Evolutionary conservation across 2,329 filamentous ascomycete species (phyloP).

Genomic region (Neophaeococcomyces mojaviensis): DNA sequence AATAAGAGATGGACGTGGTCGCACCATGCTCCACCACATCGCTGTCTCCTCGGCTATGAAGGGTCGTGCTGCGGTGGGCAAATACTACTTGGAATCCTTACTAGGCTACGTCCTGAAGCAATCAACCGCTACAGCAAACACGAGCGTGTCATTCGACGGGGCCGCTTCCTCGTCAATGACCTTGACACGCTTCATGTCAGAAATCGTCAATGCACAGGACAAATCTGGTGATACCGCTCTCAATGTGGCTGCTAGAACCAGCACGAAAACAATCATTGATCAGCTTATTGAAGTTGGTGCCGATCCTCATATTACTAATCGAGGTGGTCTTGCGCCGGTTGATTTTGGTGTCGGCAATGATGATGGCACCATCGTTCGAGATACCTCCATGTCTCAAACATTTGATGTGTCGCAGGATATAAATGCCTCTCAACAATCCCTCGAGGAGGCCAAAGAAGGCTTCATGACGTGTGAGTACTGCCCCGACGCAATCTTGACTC

Average conservation of each 20-base stretch:
- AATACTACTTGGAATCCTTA: constrained; percentile 91
- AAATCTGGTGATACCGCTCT: constrained; percentile 90
- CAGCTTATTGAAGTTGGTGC: constrained; percentile 92
- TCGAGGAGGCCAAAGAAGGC: constrained; percentile 39
- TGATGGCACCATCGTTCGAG: constrained; percentile 40
- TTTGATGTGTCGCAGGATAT: constrained; percentile 29
- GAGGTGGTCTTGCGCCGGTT: constrained; percentile 78
- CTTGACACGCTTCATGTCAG: constrained; percentile 86
- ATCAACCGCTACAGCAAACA: constrained; percentile 49
- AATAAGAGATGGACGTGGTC: constrained; percentile 76
- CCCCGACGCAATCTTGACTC: background rate
- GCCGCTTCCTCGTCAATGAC: constrained; percentile 52
- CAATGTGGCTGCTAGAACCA: constrained; percentile 86
- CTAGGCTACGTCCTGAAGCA: constrained; percentile 91
- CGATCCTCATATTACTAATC: constrained; percentile 84
- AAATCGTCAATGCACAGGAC: constrained; percentile 94
- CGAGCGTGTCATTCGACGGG: constrained; percentile 40
- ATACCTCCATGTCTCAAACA: constrained; percentile 36
- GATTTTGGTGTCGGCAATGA: constrained; percentile 82
- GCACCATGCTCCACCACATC: constrained; percentile 93
- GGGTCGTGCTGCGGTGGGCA: constrained; percentile 80
- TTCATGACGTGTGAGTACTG: constrained; percentile 35
- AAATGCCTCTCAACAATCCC: constrained; percentile 35
- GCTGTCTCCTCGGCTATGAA: constrained; percentile 93
- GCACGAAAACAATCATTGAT: constrained; percentile 91